Conservation (phyloP, 1,284 basidiomycete genomes). For the Inonotus obliquus region DNA sequence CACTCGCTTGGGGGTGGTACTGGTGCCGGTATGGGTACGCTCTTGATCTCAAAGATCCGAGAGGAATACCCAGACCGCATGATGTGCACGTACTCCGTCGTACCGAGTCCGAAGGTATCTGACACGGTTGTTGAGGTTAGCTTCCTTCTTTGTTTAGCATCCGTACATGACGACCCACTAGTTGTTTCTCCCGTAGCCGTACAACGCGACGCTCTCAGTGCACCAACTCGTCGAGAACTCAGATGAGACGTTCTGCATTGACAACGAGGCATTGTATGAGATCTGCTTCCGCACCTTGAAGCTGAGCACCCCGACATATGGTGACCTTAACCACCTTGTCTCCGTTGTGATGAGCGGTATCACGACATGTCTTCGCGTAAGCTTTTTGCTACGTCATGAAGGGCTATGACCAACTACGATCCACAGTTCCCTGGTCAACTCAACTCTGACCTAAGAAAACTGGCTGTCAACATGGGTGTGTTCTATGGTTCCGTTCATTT, state of each 20-base stretch:
- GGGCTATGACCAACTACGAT: conserved; percentile 24
- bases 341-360: conserved; percentile 98
- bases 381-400: conserved; percentile 7
- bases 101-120: conserved; percentile 82
- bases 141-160: conserved; percentile 1
- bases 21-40: conserved; percentile 80
- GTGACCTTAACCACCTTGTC: conserved; percentile 96
- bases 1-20: conserved; percentile 97
- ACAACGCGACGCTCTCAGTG: conserved; percentile 89
- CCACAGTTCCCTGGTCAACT: conserved; percentile 91
- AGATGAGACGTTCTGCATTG: conserved; percentile 87
- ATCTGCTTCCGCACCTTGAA: conserved; percentile 98
- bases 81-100: conserved; percentile 88
- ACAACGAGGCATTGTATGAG: conserved; percentile 98
- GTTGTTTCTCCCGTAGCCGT: conserved; percentile 87
- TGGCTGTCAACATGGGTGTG: conserved; percentile 97
- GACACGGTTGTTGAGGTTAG: conserved; percentile 9
- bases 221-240: conserved; percentile 92
- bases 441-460: conserved; percentile 95
- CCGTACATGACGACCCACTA: conserved; percentile 1
- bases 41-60: conserved; percentile 80
- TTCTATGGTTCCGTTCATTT: conserved; percentile 15
- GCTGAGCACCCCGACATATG: conserved; percentile 90
- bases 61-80: conserved; percentile 95
- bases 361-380: conserved; percentile 81